phyloP scores from a whole-genome alignment of 352 stramenopile genomes.

The Phytophthora pisi region DNA sequence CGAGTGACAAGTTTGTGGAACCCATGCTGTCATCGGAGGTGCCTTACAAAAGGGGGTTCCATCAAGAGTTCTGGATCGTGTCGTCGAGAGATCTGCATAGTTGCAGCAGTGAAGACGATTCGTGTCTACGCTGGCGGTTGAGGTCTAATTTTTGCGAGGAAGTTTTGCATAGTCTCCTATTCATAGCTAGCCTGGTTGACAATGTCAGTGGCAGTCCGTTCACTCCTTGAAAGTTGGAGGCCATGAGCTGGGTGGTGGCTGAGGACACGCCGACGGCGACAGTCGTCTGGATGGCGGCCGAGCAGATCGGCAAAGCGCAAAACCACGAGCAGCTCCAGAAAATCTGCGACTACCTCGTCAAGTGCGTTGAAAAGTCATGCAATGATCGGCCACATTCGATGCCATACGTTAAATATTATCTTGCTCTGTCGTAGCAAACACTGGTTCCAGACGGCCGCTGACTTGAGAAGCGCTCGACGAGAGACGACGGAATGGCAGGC shows the following conservation, averaged over 20 bases:
- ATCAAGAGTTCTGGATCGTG: neutral
- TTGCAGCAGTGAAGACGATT: neutral
- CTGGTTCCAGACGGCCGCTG: conserved; percentile 70
- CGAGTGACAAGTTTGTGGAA: neutral
- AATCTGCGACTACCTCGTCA: conserved; percentile 69
- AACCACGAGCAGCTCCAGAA: conserved; percentile 55
- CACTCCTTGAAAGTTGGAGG: conserved; percentile 12
- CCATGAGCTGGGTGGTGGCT: conserved; percentile 33
- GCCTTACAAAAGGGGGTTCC: too few species aligned
- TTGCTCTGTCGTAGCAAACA: conserved; percentile 43
- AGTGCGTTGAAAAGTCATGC: conserved; percentile 33
- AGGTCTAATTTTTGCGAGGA: conserved; percentile 6
- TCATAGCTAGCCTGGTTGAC: conserved; percentile 7
- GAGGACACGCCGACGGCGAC: conserved; percentile 45
- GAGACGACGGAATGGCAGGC: conserved; percentile 55
- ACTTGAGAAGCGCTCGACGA: conserved; percentile 51
- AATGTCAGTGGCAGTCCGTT: neutral
- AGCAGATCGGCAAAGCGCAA: conserved; percentile 57
- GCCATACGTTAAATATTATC: neutral
- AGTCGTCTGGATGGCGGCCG: conserved; percentile 60
- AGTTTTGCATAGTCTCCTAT: conserved; percentile 3
- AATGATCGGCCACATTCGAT: neutral
- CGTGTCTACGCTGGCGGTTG: neutral
- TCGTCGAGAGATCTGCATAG: neutral
- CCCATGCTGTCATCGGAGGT: neutral